phyloP scores from a whole-genome alignment of 2,329 filamentous ascomycete genomes.

The Fusarium anthophilum region DNA sequence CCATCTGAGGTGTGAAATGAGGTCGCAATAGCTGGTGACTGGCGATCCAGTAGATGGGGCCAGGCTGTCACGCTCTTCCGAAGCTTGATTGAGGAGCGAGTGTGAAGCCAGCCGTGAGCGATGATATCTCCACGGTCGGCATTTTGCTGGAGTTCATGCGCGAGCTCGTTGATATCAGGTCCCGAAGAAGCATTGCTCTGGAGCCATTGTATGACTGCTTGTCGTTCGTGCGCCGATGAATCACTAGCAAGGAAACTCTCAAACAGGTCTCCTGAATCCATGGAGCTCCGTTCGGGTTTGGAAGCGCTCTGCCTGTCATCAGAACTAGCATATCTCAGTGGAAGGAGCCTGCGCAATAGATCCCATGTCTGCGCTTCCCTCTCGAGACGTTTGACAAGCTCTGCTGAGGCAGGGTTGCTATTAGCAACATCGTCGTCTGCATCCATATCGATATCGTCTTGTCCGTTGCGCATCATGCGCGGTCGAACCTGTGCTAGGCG shows the following conservation, averaged over 20 bases:
- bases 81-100: constrained; percentile 87
- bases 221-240: constrained; percentile 78
- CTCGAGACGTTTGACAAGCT: constrained; percentile 66
- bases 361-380: constrained; percentile 93
- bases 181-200: constrained; percentile 78
- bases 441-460: constrained; percentile 65
- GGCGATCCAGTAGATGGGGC: constrained; percentile 71
- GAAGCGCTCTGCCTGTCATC: constrained; percentile 45
- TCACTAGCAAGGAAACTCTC: constrained; percentile 79
- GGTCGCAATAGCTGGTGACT: constrained; percentile 64
- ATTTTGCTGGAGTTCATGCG: constrained; percentile 77
- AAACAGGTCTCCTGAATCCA: constrained; percentile 56
- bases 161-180: constrained; percentile 78
- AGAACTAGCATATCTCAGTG: constrained; percentile 67
- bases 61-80: constrained; percentile 81
- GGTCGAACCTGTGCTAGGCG: constrained; percentile 46
- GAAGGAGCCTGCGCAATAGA: constrained; percentile 78
- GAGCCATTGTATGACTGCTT: constrained; percentile 85
- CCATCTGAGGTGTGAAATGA: constrained; percentile 67
- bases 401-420: constrained; percentile 37
- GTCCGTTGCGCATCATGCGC: constrained; percentile 42
- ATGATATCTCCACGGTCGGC: constrained; percentile 84
- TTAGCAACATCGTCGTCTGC: constrained; percentile 59
- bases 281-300: constrained; percentile 31
- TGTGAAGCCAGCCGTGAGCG: constrained; percentile 91